Percentiles rank a stretch among this genome's conserved stretches.
phyloP scores from a whole-genome alignment of 2,329 filamentous ascomycete genomes.

The Botrytis cinerea region DNA sequence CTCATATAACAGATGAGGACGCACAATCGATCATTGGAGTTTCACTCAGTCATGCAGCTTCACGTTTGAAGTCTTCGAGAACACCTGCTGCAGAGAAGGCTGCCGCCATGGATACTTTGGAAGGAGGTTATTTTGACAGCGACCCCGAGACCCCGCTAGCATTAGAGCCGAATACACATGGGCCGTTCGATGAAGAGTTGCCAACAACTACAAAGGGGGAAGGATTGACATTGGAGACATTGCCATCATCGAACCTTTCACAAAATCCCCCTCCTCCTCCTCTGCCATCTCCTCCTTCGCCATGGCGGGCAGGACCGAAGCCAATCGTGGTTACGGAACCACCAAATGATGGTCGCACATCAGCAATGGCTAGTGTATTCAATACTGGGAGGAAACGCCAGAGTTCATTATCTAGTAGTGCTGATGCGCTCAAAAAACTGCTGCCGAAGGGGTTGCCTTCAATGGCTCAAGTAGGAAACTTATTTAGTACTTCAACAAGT shows the following conservation, averaged over 20 bases:
- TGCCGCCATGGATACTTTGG: constrained; percentile 55
- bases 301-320: constrained; percentile 49
- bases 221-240: constrained; percentile 27
- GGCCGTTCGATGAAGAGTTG: constrained; percentile 10
- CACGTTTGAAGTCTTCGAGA: constrained; percentile 54
- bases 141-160: constrained; percentile 40
- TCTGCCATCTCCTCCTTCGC: constrained; percentile 35
- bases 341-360: constrained; percentile 40
- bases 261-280: constrained; percentile 23
- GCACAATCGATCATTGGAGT: constrained; percentile 62
- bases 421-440: constrained; percentile 58
- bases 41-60: constrained; percentile 57
- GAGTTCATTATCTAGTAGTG: constrained; percentile 57
- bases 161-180: background rate
- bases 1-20: constrained; percentile 48
- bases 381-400: constrained; percentile 45
- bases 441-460: constrained; percentile 57
- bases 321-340: constrained; percentile 41
- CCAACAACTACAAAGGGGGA: background rate
- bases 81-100: constrained; percentile 61
- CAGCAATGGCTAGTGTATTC: constrained; percentile 51
- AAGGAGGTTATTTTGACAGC: constrained; percentile 45
- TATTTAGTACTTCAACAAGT: constrained; percentile 37
- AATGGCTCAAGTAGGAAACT: constrained; percentile 38
- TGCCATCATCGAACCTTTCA: constrained; percentile 40